These are phyloP conservation scores for Pseudocercospora cruenta DNA, from an alignment of 2,329 filamentous ascomycete genomes.

Conservation along the genomic window DNA sequence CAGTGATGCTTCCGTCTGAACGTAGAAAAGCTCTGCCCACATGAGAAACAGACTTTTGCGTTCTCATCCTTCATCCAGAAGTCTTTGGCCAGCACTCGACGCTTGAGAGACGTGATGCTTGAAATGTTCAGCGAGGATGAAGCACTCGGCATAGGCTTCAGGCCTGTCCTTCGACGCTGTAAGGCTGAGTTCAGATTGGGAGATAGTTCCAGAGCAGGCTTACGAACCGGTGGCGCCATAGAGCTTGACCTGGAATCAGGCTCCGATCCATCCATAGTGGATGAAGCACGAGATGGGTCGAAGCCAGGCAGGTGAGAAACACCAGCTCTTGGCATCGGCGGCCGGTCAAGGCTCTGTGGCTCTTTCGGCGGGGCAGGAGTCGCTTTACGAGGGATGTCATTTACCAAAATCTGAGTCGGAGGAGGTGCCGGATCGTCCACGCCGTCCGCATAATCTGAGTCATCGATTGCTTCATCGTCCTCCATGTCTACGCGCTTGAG, in stretches of 20 bases:
- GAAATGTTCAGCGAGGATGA: conserved; percentile 33
- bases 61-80: conserved; percentile 98
- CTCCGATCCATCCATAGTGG: conserved; percentile 46
- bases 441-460: conserved; percentile 28
- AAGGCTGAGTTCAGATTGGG: conserved; percentile 36
- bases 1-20: conserved; percentile 97
- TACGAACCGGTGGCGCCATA: conserved; percentile 16
- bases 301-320: conserved; percentile 54
- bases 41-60: conserved; percentile 94
- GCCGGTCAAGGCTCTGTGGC: conserved; percentile 26
- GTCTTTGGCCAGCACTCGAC: conserved; percentile 87
- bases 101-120: conserved; percentile 65
- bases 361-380: conserved; percentile 23
- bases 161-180: conserved; percentile 30
- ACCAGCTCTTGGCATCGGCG: conserved; percentile 48
- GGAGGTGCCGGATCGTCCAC: conserved; percentile 12
- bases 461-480: conserved; percentile 28
- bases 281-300: conserved; percentile 50
- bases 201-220: conserved; percentile 27
- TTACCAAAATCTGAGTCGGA: not conserved
- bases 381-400: not conserved
- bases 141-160: conserved; percentile 24
- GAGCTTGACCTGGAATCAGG: conserved; percentile 32
- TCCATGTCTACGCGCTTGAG: conserved; percentile 10
- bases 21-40: conserved; percentile 85